These are phyloP conservation scores for Paecilomyces sp. DNA, from an alignment of 2,329 filamentous ascomycete species.

Conservation along the genomic window DNA sequence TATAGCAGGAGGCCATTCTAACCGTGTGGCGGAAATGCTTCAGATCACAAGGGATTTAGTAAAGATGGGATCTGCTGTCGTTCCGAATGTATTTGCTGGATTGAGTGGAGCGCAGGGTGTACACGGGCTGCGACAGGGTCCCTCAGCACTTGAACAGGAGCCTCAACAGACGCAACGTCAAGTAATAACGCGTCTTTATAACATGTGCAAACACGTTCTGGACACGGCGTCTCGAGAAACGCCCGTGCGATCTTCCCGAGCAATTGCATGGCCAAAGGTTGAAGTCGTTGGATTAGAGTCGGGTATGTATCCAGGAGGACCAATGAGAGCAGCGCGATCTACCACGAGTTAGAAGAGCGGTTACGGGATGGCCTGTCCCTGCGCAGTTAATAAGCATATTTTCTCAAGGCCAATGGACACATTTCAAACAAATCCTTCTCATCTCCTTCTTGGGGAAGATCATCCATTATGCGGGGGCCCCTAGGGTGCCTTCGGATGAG, in stretches of 20 bases:
- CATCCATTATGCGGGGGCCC: neutral
- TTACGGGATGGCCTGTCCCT: neutral
- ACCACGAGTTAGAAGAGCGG: neutral
- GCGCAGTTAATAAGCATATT: neutral
- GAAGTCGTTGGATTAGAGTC: neutral
- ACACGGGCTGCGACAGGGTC: neutral
- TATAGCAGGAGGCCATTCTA: neutral
- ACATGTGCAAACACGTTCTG: constrained; percentile 12
- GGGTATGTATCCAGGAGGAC: neutral
- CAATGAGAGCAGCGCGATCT: neutral
- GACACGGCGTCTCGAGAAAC: neutral
- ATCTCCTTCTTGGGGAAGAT: neutral
- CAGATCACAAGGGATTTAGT: neutral
- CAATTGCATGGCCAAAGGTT: neutral
- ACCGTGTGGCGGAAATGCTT: neutral
- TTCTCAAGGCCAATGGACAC: neutral
- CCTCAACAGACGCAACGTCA: constrained; percentile 1
- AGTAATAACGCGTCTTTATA: constrained; percentile 10
- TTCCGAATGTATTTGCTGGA: neutral
- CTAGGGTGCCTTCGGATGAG: neutral
- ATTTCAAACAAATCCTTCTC: neutral
- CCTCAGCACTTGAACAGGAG: neutral
- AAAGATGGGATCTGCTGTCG: neutral
- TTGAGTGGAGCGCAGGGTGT: neutral
- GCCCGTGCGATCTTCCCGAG: neutral